Conservation (phyloP, 257 asterid species). For the Solanum ossicruentum region DNA sequence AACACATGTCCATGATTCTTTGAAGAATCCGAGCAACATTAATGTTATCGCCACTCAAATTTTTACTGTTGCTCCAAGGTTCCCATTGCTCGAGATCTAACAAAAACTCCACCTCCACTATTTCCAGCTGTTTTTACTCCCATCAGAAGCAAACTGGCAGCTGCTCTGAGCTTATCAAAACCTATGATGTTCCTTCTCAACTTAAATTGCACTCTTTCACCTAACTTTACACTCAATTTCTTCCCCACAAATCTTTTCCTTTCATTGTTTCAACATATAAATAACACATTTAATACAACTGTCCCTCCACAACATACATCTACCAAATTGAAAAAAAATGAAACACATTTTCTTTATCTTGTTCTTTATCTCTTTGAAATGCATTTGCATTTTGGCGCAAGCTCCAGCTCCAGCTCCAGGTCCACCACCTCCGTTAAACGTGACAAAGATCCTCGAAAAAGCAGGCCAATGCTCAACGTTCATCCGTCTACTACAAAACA, state of each 20-base stretch:
- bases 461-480: slow-evolving; percentile 33
- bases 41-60: background rate
- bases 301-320: background rate
- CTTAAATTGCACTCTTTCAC: slow-evolving; percentile 16
- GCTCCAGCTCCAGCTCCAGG: slow-evolving; percentile 26
- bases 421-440: slow-evolving; percentile 30
- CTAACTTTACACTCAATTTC: background rate
- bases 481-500: slow-evolving; percentile 41
- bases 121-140: slow-evolving; percentile 12
- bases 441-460: slow-evolving; percentile 42
- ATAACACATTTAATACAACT: background rate
- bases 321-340: background rate
- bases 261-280: background rate
- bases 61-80: background rate
- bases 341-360: background rate
- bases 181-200: slow-evolving; percentile 10
- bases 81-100: background rate
- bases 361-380: slow-evolving; percentile 6
- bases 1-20: too few species aligned
- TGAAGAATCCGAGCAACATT: background rate
- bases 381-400: slow-evolving; percentile 11
- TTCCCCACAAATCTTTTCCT: background rate
- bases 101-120: background rate
- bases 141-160: slow-evolving; percentile 34
- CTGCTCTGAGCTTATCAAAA: slow-evolving; percentile 21